These are phyloP conservation scores for Eustoma russellianum DNA, from an alignment of 257 asterid genomes.

Conservation along the genomic window DNA sequence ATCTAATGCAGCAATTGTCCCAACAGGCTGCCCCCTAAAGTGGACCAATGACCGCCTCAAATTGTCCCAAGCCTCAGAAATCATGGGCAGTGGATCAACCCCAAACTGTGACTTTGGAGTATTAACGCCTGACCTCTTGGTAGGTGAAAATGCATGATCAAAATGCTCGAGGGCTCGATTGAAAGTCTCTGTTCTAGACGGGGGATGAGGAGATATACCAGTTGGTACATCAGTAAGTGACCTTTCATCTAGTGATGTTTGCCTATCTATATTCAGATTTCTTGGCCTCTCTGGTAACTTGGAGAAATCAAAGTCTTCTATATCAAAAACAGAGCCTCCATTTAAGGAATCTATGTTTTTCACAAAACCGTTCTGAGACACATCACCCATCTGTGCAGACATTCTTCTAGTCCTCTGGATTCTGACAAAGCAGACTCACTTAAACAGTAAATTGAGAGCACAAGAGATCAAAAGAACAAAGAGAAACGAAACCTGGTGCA, in stretches of 20 bases:
- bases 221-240: constrained; percentile 40
- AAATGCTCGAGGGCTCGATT: constrained; percentile 38
- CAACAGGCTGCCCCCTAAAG: constrained; percentile 76
- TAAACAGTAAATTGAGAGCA: neutral
- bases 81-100: constrained; percentile 44
- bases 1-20: constrained; percentile 77
- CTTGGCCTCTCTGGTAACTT: constrained; percentile 34
- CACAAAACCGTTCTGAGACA: constrained; percentile 23
- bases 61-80: constrained; percentile 70
- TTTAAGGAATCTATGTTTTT: constrained; percentile 28
- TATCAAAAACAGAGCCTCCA: constrained; percentile 30
- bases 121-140: constrained; percentile 41
- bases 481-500: too few species aligned
- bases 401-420: constrained; percentile 20
- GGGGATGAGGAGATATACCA: constrained; percentile 54
- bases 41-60: constrained; percentile 54
- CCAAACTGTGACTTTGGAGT: constrained; percentile 50
- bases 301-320: constrained; percentile 50
- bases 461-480: too few species aligned
- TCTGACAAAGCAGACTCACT: neutral
- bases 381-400: constrained; percentile 28
- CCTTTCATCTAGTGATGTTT: constrained; percentile 39
- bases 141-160: constrained; percentile 40
- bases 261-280: constrained; percentile 50
- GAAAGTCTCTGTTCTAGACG: constrained; percentile 36